Evolutionary conservation across 192 early-diverging fungal genomes (phyloP), one percentile per base, ranked within the genome.

Genomic region (Coemansia sp.): DNA sequence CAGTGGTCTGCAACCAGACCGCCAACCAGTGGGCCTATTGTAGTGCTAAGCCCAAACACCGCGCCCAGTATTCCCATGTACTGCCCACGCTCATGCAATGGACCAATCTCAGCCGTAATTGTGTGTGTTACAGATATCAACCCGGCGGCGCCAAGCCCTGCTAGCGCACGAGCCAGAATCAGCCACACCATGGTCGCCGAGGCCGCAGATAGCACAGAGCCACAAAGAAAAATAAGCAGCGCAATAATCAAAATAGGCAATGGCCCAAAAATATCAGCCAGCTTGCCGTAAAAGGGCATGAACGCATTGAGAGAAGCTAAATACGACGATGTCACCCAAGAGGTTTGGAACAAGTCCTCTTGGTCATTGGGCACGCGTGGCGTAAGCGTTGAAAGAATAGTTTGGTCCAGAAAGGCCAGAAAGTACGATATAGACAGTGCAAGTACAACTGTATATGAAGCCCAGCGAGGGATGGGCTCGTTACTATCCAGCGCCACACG

Each of bases 1-100:
- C 66, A 67, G 73, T 56, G 63, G 39, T 95, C 94, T 0, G 88
- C 82, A 43, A 95, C 90, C 8, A 86, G 67, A 7, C 94, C 94
- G 24, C 94, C 94, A 1, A 92, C 61, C 9, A 95, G 69, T 11
- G 94, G 94, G 0, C 91, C 94, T 34, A 92, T 70, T 4, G 92
- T 86, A 2, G 86, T 87, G 13, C 91, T 84, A 31, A 92, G 63
- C 3, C 88, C 89, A 74, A 91, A 93, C 34, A 91, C 80, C 20
- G 86, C 83, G 40, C 86, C 87, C 26, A 92, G 53, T 10, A 91
- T 74, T n/a, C 88, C 89, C 77, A 92, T 89, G 69, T 89, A 94
- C 65, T 89, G 88, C 10, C 90, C 88, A 20, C 89, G 87, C 67
- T 92, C 85, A 5, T 73, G 66, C 65, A 65, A 59, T 13, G 65